phyloP scores from a whole-genome alignment of 2,329 filamentous ascomycete genomes.

The Nigrospora oryzae region DNA sequence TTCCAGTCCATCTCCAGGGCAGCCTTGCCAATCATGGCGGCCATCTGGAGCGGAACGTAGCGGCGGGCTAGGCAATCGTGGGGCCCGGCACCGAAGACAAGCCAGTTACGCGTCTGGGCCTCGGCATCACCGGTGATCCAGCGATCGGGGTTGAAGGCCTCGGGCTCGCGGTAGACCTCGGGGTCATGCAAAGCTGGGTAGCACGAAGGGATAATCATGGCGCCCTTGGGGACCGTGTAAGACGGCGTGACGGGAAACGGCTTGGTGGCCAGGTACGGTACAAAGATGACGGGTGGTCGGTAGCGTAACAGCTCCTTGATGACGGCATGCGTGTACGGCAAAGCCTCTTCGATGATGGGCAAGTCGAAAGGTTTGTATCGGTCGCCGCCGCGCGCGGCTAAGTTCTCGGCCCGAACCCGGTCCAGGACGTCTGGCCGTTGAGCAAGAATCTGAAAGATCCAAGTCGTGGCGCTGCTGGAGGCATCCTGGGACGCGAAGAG shows the following conservation, averaged over 20 bases:
- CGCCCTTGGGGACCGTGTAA: conserved; percentile 40
- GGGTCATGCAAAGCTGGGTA: conserved; percentile 43
- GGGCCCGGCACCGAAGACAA: conserved; percentile 41
- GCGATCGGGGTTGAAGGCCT: conserved; percentile 39
- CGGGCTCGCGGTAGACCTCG: conserved; percentile 34
- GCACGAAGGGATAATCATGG: conserved; percentile 41
- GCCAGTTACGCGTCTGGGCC: conserved; percentile 42
- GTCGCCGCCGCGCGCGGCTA: conserved; percentile 32
- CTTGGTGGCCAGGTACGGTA: conserved; percentile 40
- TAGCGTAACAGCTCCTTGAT: conserved; percentile 44
- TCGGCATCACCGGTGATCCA: conserved; percentile 44
- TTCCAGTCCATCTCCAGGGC: conserved; percentile 39
- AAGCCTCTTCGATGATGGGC: conserved; percentile 32
- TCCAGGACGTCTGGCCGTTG: conserved; percentile 39
- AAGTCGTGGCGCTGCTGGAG: conserved; percentile 42
- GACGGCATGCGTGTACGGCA: conserved; percentile 43
- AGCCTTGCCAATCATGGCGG: conserved; percentile 44
- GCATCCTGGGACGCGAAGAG: conserved; percentile 46
- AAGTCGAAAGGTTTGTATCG: conserved; percentile 29
- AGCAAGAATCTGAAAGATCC: conserved; percentile 42
- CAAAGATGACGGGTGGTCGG: conserved; percentile 44
- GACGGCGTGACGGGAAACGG: conserved; percentile 34
- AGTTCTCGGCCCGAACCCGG: conserved; percentile 36
- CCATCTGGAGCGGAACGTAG: conserved; percentile 42
- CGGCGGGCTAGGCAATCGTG: conserved; percentile 40